A percentile compares a stretch with the other conserved stretches of the same genome.
Conservation (phyloP, 805 yeast species). For the Wickerhamomyces silvicola region DNA sequence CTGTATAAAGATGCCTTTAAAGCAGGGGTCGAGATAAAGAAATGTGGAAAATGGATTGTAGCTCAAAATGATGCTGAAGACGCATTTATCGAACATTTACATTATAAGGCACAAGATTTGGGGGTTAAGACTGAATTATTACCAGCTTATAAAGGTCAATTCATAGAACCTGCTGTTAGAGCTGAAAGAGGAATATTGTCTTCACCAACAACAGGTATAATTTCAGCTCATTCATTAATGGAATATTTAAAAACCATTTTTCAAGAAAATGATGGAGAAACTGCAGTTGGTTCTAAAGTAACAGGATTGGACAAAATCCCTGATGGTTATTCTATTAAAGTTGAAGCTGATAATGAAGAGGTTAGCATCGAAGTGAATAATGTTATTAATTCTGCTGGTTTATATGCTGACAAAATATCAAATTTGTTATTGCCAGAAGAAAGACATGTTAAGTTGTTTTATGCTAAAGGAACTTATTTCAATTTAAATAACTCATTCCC, state of each 20-base stretch:
- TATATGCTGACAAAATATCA: constrained; percentile 65
- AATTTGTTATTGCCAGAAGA: constrained; percentile 62
- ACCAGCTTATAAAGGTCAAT: constrained; percentile 35
- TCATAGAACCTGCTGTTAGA: constrained; percentile 57
- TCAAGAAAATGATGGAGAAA: constrained; percentile 55
- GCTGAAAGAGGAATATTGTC: constrained; percentile 57
- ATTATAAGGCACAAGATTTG: constrained; percentile 40
- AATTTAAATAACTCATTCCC: constrained; percentile 45
- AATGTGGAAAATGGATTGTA: constrained; percentile 83
- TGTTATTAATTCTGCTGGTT: constrained; percentile 75
- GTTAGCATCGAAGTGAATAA: constrained; percentile 44
- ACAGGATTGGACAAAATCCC: constrained; percentile 24
- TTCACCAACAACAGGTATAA: constrained; percentile 81
- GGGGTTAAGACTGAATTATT: constrained; percentile 58
- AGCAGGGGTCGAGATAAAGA: constrained; percentile 48
- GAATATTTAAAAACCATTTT: constrained; percentile 47
- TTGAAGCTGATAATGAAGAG: constrained; percentile 25
- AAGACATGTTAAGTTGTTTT: constrained; percentile 51
- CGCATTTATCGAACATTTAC: constrained; percentile 49
- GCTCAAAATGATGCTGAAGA: constrained; percentile 68
- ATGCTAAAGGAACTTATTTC: constrained; percentile 84
- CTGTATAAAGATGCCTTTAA: constrained; percentile 43
- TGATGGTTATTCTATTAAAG: constrained; percentile 25
- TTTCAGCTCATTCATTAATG: constrained; percentile 75
- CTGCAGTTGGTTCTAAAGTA: constrained; percentile 59